A percentile compares a stretch with the other conserved stretches of the same genome.
Evolutionary conservation across 148 eudicot genomes (phyloP).

Genomic region (Diospyros kaki): DNA sequence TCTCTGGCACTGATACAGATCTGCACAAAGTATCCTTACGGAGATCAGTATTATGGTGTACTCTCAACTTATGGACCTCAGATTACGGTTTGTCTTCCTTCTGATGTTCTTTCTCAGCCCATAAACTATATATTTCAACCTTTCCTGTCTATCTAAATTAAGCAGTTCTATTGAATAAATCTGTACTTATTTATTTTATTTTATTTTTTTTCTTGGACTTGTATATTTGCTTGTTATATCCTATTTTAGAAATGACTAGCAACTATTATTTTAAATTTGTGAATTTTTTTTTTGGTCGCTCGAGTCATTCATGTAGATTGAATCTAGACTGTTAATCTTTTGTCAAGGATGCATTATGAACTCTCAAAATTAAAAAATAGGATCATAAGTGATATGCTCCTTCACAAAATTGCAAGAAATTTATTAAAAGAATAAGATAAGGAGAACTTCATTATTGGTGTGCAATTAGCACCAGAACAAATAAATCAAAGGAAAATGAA

Average conservation of each 20-base stretch:
- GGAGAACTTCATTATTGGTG: too few relatives aligned
- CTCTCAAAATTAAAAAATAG: too few relatives aligned
- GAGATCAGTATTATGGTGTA: conserved; percentile 49
- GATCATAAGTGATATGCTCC: too few relatives aligned
- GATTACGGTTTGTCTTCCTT: conserved; percentile 42
- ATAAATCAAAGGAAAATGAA: neutral
- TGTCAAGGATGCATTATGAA: too few relatives aligned
- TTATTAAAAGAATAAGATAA: too few relatives aligned
- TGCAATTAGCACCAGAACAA: neutral
- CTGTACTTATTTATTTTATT: neutral
- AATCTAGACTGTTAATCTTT: too few relatives aligned
- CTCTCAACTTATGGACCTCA: conserved; percentile 55
- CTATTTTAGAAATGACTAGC: too few relatives aligned
- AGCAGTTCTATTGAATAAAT: neutral
- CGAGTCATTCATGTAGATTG: neutral
- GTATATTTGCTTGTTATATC: too few relatives aligned
- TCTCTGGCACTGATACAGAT: conserved; percentile 25
- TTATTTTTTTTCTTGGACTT: neutral
- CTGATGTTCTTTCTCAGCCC: neutral
- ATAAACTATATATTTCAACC: neutral
- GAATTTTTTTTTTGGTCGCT: neutral
- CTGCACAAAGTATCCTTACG: conserved; percentile 48
- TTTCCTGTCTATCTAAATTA: neutral
- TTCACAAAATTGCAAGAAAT: too few relatives aligned
- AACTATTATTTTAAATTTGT: too few relatives aligned